Evolutionary conservation across 495 filamentous ascomycete genomes (phyloP), one percentile per base, ranked within the genome.

Genomic region (Penicillium tannophilum): DNA sequence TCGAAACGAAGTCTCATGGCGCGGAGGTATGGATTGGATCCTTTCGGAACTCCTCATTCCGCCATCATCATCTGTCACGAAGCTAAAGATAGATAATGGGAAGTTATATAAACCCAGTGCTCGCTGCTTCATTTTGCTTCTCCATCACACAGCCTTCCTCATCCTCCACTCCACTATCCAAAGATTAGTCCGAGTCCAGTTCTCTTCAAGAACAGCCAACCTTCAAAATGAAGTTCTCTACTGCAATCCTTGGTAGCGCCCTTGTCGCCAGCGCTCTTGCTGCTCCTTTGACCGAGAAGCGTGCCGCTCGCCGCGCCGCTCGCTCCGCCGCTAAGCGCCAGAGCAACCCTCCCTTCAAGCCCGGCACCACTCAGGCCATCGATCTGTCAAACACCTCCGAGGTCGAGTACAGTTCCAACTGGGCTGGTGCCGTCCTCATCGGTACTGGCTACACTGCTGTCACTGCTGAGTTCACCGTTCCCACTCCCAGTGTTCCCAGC

Each of bases 351-450:
- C 67, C 69, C 10, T 63, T 55, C 59, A 68, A 60, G 20, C 63
- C 70, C 17, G 71, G 59, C 8, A 72, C 66, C 55, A 60, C 54
- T 2, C 61, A 68, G 33, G 41, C 58, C 33, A 54, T 74, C 14
- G 26, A 60, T 20, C 45, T 69, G 1, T 68, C 62, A 55, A 61
- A 66, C 26, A 69, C 59, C 16, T 67, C 65, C n/a, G 62, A 78
- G 0, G 69, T 63, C 14, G 61, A 73, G 52, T 84, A 83, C 60
- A 76, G 69, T 58, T 71, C 71, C 7, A 85, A 84, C 67, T 84
- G 82, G 82, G 76, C 81, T 3, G 82, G 82, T 41, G 81, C 79
- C 31, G 82, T 83, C 14, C 73, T 84, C 17, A 75, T 70, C 23
- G 72, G 73, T 11, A 66, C 68, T 11, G 74, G 71, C 35, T 84